Evolutionary conservation across 495 filamentous ascomycete species (phyloP), one percentile per base, ranked within the genome.

Genomic region (Lasiosphaeria ovina): DNA sequence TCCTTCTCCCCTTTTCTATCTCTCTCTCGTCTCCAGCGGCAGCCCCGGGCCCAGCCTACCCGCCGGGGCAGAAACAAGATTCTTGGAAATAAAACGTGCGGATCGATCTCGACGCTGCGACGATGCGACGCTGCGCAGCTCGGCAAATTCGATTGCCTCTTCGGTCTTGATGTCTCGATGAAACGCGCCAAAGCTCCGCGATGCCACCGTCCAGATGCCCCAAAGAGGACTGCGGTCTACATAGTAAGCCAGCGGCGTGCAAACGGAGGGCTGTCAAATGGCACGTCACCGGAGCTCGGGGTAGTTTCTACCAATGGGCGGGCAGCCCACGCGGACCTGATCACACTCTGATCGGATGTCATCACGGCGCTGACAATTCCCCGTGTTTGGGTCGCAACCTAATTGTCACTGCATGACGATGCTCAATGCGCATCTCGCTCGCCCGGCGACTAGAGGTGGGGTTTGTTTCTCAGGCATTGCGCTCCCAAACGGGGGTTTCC

Each of bases 81-180:
- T 24, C 24, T 24, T 24, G 24, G 24, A 24, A 24, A 24, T 24
- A 24, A 24, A 24, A 24, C 24, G 24, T 24, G 24, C 24, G 24
- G 24, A 24, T 24, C 5, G 44, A 5, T n/a, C 12, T 47, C 44
- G 38, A 8, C 16, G 44, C 44, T 47, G 44, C 12, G 12, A 47
- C 44, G 8, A 7, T 9, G 24, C 24, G 24, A 24, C 24, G 24
- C 24, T 4, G 44, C 7, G 16, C 44, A 47, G 6, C 12, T 47
- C 44, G 44, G 44, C 44, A 1, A 47, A 47, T 47, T 47, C 38
- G 12, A 11, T n/a, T 47, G 6, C 16, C 16, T n/a, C 44, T 9
- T 47, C 44, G 12, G 44, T 9, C 44, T n/a, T 47, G 44, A 47
- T n/a, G 44, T 47, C 12, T 47, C 16, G 44, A 47, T 47, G 44